A percentile compares a stretch with the other conserved stretches of the same genome.
Evolutionary conservation across 2,329 filamentous ascomycete genomes (phyloP).

Genomic region (Colletotrichum cordylinicola): DNA sequence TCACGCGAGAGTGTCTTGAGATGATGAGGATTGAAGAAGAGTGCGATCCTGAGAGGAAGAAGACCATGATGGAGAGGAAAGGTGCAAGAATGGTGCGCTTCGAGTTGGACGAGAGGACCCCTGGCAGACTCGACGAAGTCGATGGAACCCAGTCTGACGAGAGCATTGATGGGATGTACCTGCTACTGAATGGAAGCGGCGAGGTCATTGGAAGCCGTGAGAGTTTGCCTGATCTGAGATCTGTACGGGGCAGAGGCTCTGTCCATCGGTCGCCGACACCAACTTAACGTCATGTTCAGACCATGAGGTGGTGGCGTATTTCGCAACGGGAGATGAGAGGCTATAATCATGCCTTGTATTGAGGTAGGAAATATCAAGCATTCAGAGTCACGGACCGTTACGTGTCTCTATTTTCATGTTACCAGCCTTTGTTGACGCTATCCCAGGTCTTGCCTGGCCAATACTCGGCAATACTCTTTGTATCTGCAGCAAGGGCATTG

Average conservation of each 20-base stretch:
- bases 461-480: background rate
- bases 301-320: background rate
- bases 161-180: background rate
- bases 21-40: conserved; percentile 2
- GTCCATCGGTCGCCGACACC: background rate
- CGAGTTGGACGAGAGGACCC: background rate
- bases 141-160: background rate
- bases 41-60: background rate
- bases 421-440: background rate
- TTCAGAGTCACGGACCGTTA: background rate
- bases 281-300: background rate
- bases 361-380: background rate
- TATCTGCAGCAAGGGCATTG: background rate
- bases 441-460: background rate
- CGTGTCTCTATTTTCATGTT: background rate
- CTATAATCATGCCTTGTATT: background rate
- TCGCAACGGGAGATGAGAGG: background rate
- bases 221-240: conserved; percentile 12
- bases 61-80: background rate
- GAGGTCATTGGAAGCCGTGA: conserved; percentile 14
- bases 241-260: conserved; percentile 11
- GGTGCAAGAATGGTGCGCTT: background rate
- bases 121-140: background rate
- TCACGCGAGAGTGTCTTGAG: conserved; percentile 12
- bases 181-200: background rate